Evolutionary conservation across 345 rosid species (phyloP).

Genomic region (Moricandia arvensis): DNA sequence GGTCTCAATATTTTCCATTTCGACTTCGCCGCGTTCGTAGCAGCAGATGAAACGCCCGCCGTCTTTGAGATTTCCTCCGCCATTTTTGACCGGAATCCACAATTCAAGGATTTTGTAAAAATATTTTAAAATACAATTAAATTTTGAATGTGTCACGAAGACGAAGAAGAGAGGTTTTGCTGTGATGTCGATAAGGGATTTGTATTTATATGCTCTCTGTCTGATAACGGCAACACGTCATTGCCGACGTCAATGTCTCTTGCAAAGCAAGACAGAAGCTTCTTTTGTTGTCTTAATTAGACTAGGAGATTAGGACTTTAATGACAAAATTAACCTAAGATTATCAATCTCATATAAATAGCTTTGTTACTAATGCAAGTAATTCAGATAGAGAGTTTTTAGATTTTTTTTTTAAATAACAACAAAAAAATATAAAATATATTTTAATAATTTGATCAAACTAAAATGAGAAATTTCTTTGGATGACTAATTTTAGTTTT

Average conservation of each 20-base stretch:
- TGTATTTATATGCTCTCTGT: background rate
- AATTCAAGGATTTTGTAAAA: no score
- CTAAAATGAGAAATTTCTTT: no score
- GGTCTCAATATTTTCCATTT: slow-evolving; percentile 75
- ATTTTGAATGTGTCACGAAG: background rate
- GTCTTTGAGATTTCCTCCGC: slow-evolving; percentile 58
- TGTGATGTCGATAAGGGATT: background rate
- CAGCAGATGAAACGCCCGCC: slow-evolving; percentile 40
- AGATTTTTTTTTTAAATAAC: no score
- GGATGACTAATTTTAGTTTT: no score
- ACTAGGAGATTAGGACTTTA: background rate
- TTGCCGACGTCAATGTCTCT: slow-evolving; percentile 20
- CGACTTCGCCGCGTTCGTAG: slow-evolving; percentile 43
- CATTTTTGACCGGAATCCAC: slow-evolving; percentile 51
- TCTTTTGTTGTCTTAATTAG: background rate
- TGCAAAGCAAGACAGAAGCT: slow-evolving; percentile 10
- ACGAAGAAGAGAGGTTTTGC: slow-evolving; percentile 15
- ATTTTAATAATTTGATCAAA: no score
- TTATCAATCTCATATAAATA: background rate
- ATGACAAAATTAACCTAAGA: background rate
- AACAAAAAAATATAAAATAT: no score
- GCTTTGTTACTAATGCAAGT: background rate
- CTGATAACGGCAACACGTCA: slow-evolving; percentile 7
- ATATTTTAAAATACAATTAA: no score
- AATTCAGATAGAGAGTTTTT: background rate